Percentiles rank a stretch among this genome's conserved stretches.
phyloP scores from a whole-genome alignment of 306 rosid genomes.

The Coriaria nepalensis region DNA sequence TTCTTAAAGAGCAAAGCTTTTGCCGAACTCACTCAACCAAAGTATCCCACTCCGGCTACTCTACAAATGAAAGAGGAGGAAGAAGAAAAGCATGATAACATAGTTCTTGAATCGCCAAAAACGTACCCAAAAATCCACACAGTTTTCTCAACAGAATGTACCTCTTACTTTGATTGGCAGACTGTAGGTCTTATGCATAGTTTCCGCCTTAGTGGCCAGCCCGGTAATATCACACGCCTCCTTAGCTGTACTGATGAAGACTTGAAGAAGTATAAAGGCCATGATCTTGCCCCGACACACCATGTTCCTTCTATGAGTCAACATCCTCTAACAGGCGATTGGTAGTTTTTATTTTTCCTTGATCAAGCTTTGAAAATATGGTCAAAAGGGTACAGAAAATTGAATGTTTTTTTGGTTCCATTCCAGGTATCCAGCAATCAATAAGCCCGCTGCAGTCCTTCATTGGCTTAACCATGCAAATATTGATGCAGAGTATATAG shows the following conservation, averaged over 20 bases:
- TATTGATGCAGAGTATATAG: constrained; percentile 83
- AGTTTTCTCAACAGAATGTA: constrained; percentile 80
- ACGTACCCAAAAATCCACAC: constrained; percentile 79
- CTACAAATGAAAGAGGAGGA: constrained; percentile 41
- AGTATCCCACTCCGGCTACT: constrained; percentile 51
- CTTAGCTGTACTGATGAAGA: constrained; percentile 85
- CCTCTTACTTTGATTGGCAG: constrained; percentile 93
- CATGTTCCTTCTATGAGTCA: constrained; percentile 89
- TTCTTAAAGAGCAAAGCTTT: constrained; percentile 73
- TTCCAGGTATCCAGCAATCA: constrained; percentile 95
- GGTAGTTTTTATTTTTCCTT: constrained; percentile 39
- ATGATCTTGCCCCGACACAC: constrained; percentile 92
- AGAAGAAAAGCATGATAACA: constrained; percentile 13
- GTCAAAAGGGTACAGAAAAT: neutral
- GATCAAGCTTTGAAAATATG: neutral
- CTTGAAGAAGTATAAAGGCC: constrained; percentile 59
- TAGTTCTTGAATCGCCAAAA: constrained; percentile 22
- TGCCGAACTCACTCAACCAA: constrained; percentile 68
- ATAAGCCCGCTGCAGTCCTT: constrained; percentile 97
- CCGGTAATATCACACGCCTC: constrained; percentile 88
- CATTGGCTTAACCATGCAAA: constrained; percentile 93
- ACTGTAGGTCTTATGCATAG: constrained; percentile 93
- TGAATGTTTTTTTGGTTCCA: constrained; percentile 6
- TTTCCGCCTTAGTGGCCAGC: constrained; percentile 76
- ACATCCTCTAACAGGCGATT: constrained; percentile 94